These are phyloP conservation scores for Cicer pinnatifidum DNA, from an alignment of 306 rosid genomes.

Conservation along the genomic window DNA sequence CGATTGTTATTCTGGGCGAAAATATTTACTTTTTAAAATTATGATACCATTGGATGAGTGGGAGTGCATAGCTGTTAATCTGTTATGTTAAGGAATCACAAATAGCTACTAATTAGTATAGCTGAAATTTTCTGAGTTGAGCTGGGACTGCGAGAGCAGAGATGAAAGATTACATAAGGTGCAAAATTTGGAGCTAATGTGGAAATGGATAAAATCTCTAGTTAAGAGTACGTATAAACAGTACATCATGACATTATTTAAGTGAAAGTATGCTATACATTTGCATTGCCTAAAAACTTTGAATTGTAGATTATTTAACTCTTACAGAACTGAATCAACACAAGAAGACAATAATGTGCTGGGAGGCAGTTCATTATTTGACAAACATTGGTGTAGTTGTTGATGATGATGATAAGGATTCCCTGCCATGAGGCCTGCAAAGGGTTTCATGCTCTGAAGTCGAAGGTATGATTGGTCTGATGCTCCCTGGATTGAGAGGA, in stretches of 20 bases:
- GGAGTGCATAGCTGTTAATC: neutral
- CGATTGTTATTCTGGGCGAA: neutral
- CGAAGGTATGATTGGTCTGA: conserved; percentile 69
- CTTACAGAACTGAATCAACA: neutral
- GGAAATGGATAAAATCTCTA: neutral
- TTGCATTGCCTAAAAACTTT: neutral
- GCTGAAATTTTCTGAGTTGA: neutral
- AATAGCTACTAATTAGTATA: too few relatives aligned
- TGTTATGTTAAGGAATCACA: too few relatives aligned
- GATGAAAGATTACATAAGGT: neutral
- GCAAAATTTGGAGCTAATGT: neutral
- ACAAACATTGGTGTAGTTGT: conserved; percentile 1
- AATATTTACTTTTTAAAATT: neutral
- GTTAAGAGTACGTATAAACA: neutral
- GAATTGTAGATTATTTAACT: neutral
- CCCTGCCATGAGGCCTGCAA: conserved; percentile 64
- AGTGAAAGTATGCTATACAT: conserved; percentile 14
- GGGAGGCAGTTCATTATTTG: conserved; percentile 3
- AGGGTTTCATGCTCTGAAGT: conserved; percentile 59
- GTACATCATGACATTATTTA: neutral
- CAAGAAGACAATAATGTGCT: neutral
- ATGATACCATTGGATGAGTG: too few relatives aligned
- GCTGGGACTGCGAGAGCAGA: neutral
- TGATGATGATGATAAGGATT: conserved; percentile 51
- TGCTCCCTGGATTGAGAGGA: conserved; percentile 87